Base-by-base conservation (phyloP, 495 filamentous ascomycete genomes). In the Penicillium tannophilum region DNA sequence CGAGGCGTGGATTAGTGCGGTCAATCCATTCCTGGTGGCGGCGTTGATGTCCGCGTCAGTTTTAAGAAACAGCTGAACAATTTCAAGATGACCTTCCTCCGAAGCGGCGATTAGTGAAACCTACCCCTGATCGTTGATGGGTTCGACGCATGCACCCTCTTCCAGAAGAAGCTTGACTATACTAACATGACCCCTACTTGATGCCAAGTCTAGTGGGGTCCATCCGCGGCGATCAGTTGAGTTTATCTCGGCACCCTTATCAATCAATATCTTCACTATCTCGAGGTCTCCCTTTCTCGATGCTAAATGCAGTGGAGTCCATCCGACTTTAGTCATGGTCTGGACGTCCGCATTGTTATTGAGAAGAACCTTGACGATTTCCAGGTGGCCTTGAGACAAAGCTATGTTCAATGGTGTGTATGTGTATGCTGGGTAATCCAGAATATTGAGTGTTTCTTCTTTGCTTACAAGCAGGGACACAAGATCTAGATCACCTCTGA, bases 261-360 rank as follows among this genome's bases (percentile, higher is more conserved):
- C 31, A 20, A 52, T 26, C 16, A 52, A 52, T 6, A 52, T 14
- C 9, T 36, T n/a, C 28, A 52, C 30, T 14, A 39, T 20, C 2
- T 52, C 50, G 9, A 17, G 16, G 1, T 7, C 2, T 6, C 12
- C n/a, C 8, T 52, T 19, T n/a, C 19, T 12, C 2, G 50, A 31
- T 3, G 50, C 50, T 5, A 14, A 14, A 19, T 35, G 14, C n/a
- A 52, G 12, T 2, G 50, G 5, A 9, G 33, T 36, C 17, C 33
- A 35, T 11, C n/a, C 31, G n/a, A 20, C 28, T 7, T 52, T 20
- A 20, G 26, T 52, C n/a, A 5, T 4, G 6, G 26, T 20, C 6
- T 42, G 16, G 36, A 43, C 16, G 20, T 54, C 35, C 42, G 35
- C 52, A 20, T 36, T 20, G 2, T 54, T 54, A 16, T 42, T 33